Evolutionary conservation across 371 early-diverging fungal genomes (phyloP), one percentile per base, ranked within the genome.

Genomic region (Mortierella sp.): DNA sequence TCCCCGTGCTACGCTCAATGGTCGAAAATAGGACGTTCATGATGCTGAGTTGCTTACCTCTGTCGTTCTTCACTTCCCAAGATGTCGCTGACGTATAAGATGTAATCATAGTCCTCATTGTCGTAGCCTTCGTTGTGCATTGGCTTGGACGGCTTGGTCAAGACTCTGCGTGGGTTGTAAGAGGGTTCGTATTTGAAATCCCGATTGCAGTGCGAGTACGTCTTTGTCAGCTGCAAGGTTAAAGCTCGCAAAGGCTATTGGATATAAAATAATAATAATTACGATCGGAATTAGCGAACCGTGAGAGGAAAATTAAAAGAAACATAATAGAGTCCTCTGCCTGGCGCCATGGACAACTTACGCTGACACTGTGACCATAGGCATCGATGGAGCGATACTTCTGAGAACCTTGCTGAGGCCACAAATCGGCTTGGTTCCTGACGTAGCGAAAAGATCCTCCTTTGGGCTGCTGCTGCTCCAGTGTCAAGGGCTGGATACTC

Each of bases 91-190:
- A 98, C 99, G 88, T 96, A 97, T 49, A 99, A 89, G 74, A 99
- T 97, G 87, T 97, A 98, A 88, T 99, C 99, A 76, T 90, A 92
- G 75, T 98, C 95, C 81, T 96, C 96, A 87, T 99, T 99, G 86
- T 99, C 99, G 81, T 91, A 93, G 5, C 97, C 98, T 75, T 97
- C 96, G 83, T 99, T 99, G 77, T 93, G 92, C 24, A 91, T 91
- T 2, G 96, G 96, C 78, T 97, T 96, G 35, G 95, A 94, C 0
- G 98, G 99, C 76, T 98, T 97, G 10, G 99, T 99, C 65, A 99
- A 88, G 5, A 97, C 96, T 41, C 99, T 90, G 29, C 97, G 94
- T 6, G 98, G 98, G 76, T 96, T 95, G 48, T 91, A 90, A 2
- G 90, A 84, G 54, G 91, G 89, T 74, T 93, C 90, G 82, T 97